phyloP scores from a whole-genome alignment of 2,329 filamentous ascomycete species.

The Phialophora tarda region DNA sequence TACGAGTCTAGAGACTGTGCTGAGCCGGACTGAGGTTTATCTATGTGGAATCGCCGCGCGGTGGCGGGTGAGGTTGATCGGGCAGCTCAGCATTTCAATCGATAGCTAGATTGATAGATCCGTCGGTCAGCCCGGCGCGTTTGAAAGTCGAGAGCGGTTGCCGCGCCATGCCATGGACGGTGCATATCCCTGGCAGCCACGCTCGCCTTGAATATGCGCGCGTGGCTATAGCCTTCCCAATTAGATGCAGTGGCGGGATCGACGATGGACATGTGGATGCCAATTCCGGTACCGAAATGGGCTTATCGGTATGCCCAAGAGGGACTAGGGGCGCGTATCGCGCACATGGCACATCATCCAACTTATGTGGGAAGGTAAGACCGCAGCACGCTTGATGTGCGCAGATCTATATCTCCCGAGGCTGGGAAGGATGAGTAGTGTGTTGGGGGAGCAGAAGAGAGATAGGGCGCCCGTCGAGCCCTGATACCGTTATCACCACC shows the following conservation, averaged over 20 bases:
- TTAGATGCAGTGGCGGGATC: background rate
- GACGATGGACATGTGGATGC: background rate
- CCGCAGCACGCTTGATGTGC: background rate
- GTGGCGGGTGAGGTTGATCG: background rate
- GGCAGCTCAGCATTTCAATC: background rate
- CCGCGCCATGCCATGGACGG: background rate
- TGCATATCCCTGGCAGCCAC: background rate
- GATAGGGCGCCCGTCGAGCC: background rate
- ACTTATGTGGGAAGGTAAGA: background rate
- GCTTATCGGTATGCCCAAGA: background rate
- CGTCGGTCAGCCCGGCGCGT: background rate
- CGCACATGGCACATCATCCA: background rate
- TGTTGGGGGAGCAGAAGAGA: background rate
- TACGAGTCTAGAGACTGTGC: background rate
- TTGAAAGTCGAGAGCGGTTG: background rate
- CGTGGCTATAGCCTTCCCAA: background rate
- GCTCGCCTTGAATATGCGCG: background rate
- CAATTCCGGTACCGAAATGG: background rate
- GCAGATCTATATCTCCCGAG: background rate
- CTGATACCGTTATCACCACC: background rate
- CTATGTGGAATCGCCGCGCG: background rate
- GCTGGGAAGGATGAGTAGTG: background rate
- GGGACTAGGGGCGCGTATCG: background rate
- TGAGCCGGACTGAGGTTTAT: background rate
- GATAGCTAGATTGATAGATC: background rate